A percentile compares a stretch with the other conserved stretches of the same genome.
Conservation (phyloP, 768 basidiomycete species). For the Mycena latifolia region DNA sequence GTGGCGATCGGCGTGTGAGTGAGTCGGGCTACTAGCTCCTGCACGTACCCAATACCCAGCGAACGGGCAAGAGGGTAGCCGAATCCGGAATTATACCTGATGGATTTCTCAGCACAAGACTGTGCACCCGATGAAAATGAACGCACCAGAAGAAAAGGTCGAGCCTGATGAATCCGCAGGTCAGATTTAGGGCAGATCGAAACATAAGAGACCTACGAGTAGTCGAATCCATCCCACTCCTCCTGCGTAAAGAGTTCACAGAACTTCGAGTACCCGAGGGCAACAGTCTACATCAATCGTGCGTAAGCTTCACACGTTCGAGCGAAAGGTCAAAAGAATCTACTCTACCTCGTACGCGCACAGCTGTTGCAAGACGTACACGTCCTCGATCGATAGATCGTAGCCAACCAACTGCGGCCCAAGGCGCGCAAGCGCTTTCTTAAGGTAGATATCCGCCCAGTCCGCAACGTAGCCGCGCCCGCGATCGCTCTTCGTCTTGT, state of each 20-base stretch:
- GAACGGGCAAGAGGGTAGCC: conserved; percentile 85
- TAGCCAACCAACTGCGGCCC: conserved; percentile 71
- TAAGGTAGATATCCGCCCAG: conserved; percentile 83
- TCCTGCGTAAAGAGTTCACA: conserved; percentile 91
- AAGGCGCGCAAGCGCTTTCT: conserved; percentile 72
- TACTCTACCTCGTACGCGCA: conserved; percentile 59
- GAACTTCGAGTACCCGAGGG: conserved; percentile 91
- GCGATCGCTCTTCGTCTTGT: conserved; percentile 64
- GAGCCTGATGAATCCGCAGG: conserved; percentile 53
- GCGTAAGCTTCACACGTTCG: not conserved
- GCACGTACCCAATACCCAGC: conserved; percentile 83
- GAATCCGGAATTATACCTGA: conserved; percentile 78
- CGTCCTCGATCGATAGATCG: conserved; percentile 72
- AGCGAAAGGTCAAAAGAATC: not conserved
- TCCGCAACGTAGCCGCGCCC: conserved; percentile 65
- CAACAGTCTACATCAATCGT: conserved; percentile 73
- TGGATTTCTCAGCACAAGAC: conserved; percentile 38
- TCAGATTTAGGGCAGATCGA: not conserved
- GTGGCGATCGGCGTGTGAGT: conserved; percentile 78
- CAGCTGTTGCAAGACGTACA: conserved; percentile 83
- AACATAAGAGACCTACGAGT: conserved; percentile 64
- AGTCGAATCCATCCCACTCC: conserved; percentile 95
- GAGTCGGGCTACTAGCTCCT: conserved; percentile 87
- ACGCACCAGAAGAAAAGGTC: conserved; percentile 74
- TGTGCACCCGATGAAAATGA: conserved; percentile 21